A percentile compares a stretch with the other conserved stretches of the same genome.
These are phyloP conservation scores for Aspergillus biplanus DNA, from an alignment of 495 filamentous ascomycete species.

Conservation along the genomic window DNA sequence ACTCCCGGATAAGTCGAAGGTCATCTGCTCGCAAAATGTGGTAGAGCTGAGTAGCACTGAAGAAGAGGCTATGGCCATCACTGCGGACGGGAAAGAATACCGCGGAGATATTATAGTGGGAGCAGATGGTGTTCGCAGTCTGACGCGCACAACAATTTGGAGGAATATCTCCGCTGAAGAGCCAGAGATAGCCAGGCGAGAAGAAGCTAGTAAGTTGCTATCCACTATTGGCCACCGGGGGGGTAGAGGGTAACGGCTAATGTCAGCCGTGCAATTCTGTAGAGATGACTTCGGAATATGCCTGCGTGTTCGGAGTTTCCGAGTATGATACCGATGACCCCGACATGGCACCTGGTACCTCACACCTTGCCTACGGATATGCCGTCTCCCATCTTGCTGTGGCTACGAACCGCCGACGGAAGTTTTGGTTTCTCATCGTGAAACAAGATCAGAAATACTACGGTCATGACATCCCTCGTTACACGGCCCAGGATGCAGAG, in stretches of 20 bases:
- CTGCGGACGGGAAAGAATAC: background rate
- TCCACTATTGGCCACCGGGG: background rate
- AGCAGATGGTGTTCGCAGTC: slow-evolving; percentile 7
- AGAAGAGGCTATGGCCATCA: background rate
- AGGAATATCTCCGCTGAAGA: background rate
- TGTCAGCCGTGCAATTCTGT: background rate
- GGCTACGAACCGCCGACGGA: background rate
- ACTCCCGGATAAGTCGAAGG: background rate
- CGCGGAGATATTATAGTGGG: slow-evolving; percentile 6
- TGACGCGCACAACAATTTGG: slow-evolving; percentile 5
- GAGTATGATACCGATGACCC: background rate
- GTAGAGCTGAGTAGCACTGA: background rate
- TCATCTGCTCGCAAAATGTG: background rate
- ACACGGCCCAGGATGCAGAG: background rate
- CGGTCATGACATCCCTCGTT: background rate
- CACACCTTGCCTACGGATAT: background rate
- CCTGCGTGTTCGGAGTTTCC: background rate
- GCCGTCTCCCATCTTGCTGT: background rate
- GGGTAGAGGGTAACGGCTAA: background rate
- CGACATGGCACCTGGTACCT: background rate
- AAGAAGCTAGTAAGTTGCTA: background rate
- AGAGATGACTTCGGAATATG: background rate
- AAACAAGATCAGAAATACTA: background rate
- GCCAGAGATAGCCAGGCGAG: background rate
- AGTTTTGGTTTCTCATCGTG: background rate